A percentile compares a stretch with the other conserved stretches of the same genome.
phyloP scores from a whole-genome alignment of 2,329 filamentous ascomycete species.

The Fusarium burgessii region DNA sequence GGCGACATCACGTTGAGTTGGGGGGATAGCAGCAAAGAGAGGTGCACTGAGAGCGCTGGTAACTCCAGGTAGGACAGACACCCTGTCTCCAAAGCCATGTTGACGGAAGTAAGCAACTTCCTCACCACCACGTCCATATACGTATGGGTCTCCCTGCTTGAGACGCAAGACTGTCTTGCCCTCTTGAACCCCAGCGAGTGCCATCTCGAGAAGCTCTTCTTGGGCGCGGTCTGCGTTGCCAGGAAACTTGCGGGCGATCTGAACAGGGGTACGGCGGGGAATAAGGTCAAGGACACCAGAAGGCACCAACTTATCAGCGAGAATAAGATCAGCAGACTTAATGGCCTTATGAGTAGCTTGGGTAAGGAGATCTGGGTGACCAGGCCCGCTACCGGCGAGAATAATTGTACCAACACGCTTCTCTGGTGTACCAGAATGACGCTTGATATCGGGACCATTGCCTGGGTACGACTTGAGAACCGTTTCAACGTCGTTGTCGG shows the following conservation, averaged over 20 bases:
- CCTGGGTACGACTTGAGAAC: constrained; percentile 79
- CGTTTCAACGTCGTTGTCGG: constrained; percentile 80
- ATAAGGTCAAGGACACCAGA: constrained; percentile 88
- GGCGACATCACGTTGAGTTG: constrained; percentile 88
- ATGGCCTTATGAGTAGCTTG: constrained; percentile 83
- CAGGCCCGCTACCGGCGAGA: constrained; percentile 91
- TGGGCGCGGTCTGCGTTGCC: constrained; percentile 96
- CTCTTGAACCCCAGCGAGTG: constrained; percentile 71
- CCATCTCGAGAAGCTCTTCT: constrained; percentile 85
- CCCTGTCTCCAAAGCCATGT: constrained; percentile 73
- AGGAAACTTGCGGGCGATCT: constrained; percentile 96
- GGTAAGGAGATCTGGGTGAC: constrained; percentile 92
- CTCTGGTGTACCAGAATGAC: constrained; percentile 27
- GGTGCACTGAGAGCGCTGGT: constrained; percentile 90
- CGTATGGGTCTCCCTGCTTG: constrained; percentile 96
- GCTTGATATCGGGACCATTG: constrained; percentile 41
- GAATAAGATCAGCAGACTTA: constrained; percentile 78
- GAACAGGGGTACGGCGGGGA: constrained; percentile 86
- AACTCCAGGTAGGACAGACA: constrained; percentile 85
- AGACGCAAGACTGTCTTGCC: constrained; percentile 88
- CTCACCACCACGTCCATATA: constrained; percentile 95
- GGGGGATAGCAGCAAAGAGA: constrained; percentile 87
- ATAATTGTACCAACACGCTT: constrained; percentile 76
- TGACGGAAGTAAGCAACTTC: constrained; percentile 86
- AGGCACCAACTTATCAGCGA: constrained; percentile 89